Evolutionary conservation across 2,329 filamentous ascomycete genomes (phyloP).

Genomic region (Hymenoscyphus repandus): DNA sequence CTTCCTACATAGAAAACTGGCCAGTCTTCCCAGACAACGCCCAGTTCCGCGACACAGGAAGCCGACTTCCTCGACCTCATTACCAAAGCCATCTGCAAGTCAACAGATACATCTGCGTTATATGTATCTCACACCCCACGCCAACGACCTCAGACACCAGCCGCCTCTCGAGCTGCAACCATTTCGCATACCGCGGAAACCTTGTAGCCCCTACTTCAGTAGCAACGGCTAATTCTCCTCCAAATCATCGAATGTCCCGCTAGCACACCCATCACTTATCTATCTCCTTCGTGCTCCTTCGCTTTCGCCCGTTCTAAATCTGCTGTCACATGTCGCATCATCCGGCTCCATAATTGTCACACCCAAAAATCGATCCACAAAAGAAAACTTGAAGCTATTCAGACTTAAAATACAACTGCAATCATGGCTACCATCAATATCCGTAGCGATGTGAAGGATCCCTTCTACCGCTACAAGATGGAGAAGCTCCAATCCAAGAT

Average conservation of each 20-base stretch:
- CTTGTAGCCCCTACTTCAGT: conserved; percentile 82
- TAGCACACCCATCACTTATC: conserved; percentile 39
- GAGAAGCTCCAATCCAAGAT: conserved; percentile 98
- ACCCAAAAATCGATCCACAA: conserved; percentile 14
- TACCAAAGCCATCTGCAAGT: conserved; percentile 30
- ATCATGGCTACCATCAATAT: conserved; percentile 98
- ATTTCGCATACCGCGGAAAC: conserved; percentile 94
- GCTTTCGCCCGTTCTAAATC: conserved; percentile 33
- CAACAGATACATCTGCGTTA: conserved; percentile 33
- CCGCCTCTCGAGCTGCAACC: conserved; percentile 92
- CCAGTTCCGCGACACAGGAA: conserved; percentile 1
- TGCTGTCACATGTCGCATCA: conserved; percentile 38
- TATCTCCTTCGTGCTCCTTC: conserved; percentile 43
- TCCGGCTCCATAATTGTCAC: conserved; percentile 21
- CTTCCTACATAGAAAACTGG: not conserved
- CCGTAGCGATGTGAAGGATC: conserved; percentile 94
- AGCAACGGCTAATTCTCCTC: conserved; percentile 74
- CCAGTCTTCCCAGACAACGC: not conserved
- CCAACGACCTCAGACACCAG: conserved; percentile 89
- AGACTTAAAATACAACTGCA: conserved; percentile 37
- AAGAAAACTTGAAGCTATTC: conserved; percentile 14
- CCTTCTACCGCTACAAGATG: conserved; percentile 99
- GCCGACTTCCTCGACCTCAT: conserved; percentile 17
- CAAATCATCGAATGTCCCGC: conserved; percentile 28
- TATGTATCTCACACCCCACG: conserved; percentile 44